These are phyloP conservation scores for Sugiyamaella chiloensis DNA, from an alignment of 805 yeast genomes.

Conservation along the genomic window DNA sequence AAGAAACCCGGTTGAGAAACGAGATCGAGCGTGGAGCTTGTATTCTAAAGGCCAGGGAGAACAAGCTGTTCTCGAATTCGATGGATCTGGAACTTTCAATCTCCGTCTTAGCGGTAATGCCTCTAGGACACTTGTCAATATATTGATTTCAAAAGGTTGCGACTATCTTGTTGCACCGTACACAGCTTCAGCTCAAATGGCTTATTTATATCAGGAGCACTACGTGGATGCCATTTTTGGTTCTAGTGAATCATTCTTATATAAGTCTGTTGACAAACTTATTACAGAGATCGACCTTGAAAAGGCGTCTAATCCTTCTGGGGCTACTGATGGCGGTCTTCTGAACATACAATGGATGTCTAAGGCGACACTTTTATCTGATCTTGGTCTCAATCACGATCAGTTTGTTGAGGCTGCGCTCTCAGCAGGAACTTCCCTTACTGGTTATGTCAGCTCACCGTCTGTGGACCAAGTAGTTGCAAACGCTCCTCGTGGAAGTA, in stretches of 20 bases:
- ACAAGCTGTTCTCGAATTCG: slow-evolving; percentile 27
- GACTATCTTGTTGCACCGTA: slow-evolving; percentile 81
- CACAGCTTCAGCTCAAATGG: slow-evolving; percentile 73
- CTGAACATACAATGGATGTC: slow-evolving; percentile 60
- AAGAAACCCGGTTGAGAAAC: slow-evolving; percentile 15
- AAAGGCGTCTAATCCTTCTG: background rate
- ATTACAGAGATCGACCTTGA: slow-evolving; percentile 41
- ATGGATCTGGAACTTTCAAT: slow-evolving; percentile 25
- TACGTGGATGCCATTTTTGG: slow-evolving; percentile 77
- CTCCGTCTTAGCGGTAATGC: slow-evolving; percentile 17
- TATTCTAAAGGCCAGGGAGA: slow-evolving; percentile 37
- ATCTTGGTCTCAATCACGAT: slow-evolving; percentile 55
- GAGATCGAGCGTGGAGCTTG: slow-evolving; percentile 43
- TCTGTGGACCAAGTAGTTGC: slow-evolving; percentile 34
- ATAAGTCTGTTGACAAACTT: slow-evolving; percentile 61
- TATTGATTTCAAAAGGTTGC: slow-evolving; percentile 52
- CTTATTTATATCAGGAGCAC: slow-evolving; percentile 57
- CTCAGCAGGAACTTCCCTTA: slow-evolving; percentile 75
- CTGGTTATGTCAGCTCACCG: slow-evolving; percentile 56
- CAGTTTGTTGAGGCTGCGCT: slow-evolving; percentile 74
- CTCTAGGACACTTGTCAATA: slow-evolving; percentile 48
- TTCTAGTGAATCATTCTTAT: slow-evolving; percentile 72
- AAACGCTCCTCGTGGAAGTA: slow-evolving; percentile 17
- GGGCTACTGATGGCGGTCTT: background rate
- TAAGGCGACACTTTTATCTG: slow-evolving; percentile 53